Evolutionary conservation across 768 basidiomycete species (phyloP), one percentile per base, ranked within the genome.

Genomic region (Rhodotorula babjevae): DNA sequence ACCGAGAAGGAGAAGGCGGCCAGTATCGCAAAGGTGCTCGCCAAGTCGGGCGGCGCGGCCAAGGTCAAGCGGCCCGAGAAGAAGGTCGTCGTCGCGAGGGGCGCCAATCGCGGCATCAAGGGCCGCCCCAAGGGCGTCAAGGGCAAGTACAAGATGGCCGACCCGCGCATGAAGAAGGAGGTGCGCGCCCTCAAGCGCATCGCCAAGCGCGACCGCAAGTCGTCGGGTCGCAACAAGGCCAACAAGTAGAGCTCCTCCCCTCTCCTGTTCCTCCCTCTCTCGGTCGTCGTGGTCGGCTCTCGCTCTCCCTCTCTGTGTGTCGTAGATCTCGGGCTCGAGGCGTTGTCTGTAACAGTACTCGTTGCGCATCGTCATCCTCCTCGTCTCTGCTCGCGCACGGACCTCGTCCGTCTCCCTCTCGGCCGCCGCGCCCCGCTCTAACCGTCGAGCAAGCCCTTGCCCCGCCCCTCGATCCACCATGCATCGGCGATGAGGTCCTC

Each of bases 111-210:
- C 77, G 96, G 93, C 59, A 79, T 95, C 69, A 90, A 93, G 82
- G 96, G 95, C 25, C 83, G 96, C 63, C 95, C 96, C 40, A 95
- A 90, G 80, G 96, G 96, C 73, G 89, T 97, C 70, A 97, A 96
- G 82, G 96, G 95, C 46, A 86, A 90, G 61, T 98, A 96, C 81
- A 84, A 88, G 67, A 73, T 73, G 65, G 72, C 73, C 61, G 76
- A 76, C 67, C 64, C 72, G 21, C 67, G 69, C 46, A 64, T 68
- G 56, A 73, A 69, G 72, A 78, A 78, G 68, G 77, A 95, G 91
- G 81, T 90, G n/a, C 87, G 91, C 44, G 92, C 91, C 8, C 85
- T 87, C 80, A 94, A 91, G 82, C 85, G 90, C 63, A 86, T 83
- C 79, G 91, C 90, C 68, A 92, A 90, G 80, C 87, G 87, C 25